Conservation (phyloP, 768 basidiomycete species). For the Lentinula boryana region DNA sequence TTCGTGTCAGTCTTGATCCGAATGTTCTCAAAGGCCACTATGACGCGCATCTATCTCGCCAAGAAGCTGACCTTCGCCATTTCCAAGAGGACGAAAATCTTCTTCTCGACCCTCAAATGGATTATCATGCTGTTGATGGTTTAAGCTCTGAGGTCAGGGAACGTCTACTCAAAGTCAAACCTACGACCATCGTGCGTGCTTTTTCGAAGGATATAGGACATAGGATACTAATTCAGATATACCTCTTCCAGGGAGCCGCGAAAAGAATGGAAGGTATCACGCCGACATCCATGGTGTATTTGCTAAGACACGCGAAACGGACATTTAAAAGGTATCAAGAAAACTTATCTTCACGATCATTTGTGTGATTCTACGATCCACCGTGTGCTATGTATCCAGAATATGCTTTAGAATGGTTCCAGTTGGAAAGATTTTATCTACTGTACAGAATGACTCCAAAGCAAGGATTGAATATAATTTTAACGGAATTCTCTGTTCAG, state of each 20-base stretch:
- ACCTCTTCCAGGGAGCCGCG: constrained; percentile 64
- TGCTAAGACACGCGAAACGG: constrained; percentile 56
- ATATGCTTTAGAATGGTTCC: background rate
- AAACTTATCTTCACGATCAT: background rate
- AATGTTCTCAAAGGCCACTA: constrained; percentile 45
- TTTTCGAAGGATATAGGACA: background rate
- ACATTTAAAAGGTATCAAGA: background rate
- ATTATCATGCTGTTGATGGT: constrained; percentile 60
- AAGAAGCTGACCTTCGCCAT: constrained; percentile 65
- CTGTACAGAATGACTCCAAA: no score
- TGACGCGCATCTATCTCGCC: constrained; percentile 56
- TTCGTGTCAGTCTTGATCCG: background rate
- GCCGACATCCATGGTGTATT: constrained; percentile 61
- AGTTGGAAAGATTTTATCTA: no score
- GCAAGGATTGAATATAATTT: no score
- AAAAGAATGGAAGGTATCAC: constrained; percentile 95
- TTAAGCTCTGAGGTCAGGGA: constrained; percentile 75
- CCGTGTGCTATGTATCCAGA: background rate
- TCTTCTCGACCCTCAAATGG: constrained; percentile 59
- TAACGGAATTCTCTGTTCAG: no score
- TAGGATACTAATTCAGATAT: background rate
- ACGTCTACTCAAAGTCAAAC: constrained; percentile 51
- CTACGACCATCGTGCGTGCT: constrained; percentile 59
- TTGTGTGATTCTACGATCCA: background rate
- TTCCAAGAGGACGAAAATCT: constrained; percentile 78